Evolutionary conservation across 441 rosid genomes (phyloP).

Genomic region (Hypseocharis bilobata): DNA sequence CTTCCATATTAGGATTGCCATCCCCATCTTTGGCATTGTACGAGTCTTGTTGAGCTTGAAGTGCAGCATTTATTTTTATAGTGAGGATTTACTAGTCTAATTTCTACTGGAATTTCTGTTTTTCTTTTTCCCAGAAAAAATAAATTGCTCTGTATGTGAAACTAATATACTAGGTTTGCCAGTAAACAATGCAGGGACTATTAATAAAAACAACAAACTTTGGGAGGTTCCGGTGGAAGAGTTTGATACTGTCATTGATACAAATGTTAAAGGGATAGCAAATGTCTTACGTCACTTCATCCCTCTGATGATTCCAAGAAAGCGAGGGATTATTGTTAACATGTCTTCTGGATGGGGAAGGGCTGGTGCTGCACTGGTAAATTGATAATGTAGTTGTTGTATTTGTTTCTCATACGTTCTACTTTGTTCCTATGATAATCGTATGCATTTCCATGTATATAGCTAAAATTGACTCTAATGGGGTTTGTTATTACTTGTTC

Average conservation of each 20-base stretch:
- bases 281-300: constrained; percentile 83
- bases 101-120: background rate
- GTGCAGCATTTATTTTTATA: too few species aligned
- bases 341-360: constrained; percentile 98
- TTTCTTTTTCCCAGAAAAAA: background rate
- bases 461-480: background rate
- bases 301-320: constrained; percentile 67
- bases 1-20: too few species aligned
- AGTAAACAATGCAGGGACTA: constrained; percentile 93
- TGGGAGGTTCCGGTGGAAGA: constrained; percentile 93
- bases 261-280: constrained; percentile 74
- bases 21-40: background rate
- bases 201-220: constrained; percentile 74
- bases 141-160: background rate
- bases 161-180: constrained; percentile 18
- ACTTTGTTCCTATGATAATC: background rate
- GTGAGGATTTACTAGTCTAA: too few species aligned
- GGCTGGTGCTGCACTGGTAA: constrained; percentile 93
- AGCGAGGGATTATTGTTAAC: constrained; percentile 76
- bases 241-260: constrained; percentile 77
- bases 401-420: background rate
- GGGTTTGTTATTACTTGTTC: background rate
- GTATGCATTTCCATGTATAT: background rate
- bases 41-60: background rate
- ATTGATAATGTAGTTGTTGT: constrained; percentile 10